Percentiles rank a stretch among this genome's conserved stretches.
phyloP scores from a whole-genome alignment of 257 asterid species.

The Datura wrightii region DNA sequence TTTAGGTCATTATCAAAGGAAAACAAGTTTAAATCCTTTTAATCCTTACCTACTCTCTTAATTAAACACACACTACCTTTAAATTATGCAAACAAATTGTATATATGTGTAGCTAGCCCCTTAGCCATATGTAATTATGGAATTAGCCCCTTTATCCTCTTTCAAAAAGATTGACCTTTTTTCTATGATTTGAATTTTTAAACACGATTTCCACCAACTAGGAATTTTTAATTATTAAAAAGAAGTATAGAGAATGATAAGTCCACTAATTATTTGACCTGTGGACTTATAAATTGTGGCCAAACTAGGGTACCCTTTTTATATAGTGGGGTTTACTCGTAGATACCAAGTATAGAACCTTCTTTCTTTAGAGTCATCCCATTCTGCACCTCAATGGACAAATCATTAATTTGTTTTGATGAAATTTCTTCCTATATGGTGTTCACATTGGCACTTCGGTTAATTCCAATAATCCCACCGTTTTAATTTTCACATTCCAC shows the following conservation, averaged over 20 bases:
- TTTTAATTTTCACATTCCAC: not conserved
- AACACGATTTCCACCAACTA: slow-evolving; percentile 43
- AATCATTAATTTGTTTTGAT: not conserved
- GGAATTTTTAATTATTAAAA: slow-evolving; percentile 30
- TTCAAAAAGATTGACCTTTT: slow-evolving; percentile 14
- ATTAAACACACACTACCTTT: not conserved
- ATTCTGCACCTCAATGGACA: not conserved
- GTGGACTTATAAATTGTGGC: slow-evolving; percentile 36
- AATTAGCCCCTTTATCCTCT: slow-evolving; percentile 24
- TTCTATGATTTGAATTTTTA: slow-evolving; percentile 44
- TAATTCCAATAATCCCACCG: not conserved
- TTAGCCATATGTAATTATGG: not conserved
- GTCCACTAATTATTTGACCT: slow-evolving; percentile 41
- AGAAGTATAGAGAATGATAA: not conserved
- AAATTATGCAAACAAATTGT: not conserved
- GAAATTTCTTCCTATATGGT: not conserved
- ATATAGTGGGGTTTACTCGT: slow-evolving; percentile 14
- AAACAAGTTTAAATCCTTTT: slow-evolving; percentile 16
- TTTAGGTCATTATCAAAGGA: not conserved
- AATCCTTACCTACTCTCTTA: slow-evolving; percentile 32
- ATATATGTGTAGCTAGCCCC: not conserved
- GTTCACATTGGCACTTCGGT: not conserved
- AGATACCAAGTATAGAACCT: slow-evolving; percentile 1
- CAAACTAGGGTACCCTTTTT: slow-evolving; percentile 1
- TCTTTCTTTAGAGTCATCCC: not conserved